Conservation (phyloP, 1,284 basidiomycete genomes). For the Tylopilus orsonianus region DNA sequence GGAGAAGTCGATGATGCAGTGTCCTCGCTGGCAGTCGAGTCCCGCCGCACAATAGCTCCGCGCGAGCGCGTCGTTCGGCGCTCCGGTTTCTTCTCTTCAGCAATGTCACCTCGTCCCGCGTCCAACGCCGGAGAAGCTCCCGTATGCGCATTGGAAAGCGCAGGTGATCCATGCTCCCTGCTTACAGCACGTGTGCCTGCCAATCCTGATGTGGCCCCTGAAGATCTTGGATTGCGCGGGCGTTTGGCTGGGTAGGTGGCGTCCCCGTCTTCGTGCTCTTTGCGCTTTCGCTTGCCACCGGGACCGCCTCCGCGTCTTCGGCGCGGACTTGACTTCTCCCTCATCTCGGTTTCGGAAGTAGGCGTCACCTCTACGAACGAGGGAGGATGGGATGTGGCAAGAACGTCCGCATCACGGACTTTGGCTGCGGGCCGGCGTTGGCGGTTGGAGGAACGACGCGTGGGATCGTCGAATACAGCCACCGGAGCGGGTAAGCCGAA, state of each 20-base stretch:
- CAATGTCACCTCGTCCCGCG: constrained; percentile 19
- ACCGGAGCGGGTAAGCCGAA: constrained; percentile 51
- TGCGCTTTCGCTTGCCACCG: constrained; percentile 56
- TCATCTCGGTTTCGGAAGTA: constrained; percentile 29
- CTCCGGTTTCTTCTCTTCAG: constrained; percentile 36
- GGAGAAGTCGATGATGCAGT: constrained; percentile 33
- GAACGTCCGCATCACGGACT: constrained; percentile 46
- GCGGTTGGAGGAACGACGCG: constrained; percentile 46
- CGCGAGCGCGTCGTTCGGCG: constrained; percentile 48
- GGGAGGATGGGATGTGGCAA: constrained; percentile 8
- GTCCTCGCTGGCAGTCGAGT: constrained; percentile 43
- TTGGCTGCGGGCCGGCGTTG: constrained; percentile 53
- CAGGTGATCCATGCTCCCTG: constrained; percentile 30
- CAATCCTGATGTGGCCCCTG: constrained; percentile 28
- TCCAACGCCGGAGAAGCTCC: constrained; percentile 26
- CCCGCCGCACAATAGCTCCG: constrained; percentile 38
- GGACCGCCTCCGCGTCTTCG: constrained; percentile 39
- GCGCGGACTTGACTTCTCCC: constrained; percentile 43
- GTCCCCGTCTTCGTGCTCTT: constrained; percentile 62
- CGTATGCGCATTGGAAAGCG: constrained; percentile 27
- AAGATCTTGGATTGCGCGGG: constrained; percentile 47
- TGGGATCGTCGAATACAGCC: constrained; percentile 37
- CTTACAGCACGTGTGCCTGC: constrained; percentile 19
- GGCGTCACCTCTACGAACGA: constrained; percentile 21
- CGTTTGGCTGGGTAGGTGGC: constrained; percentile 70